These are phyloP conservation scores for Diaporthe aspalathi DNA, from an alignment of 2,329 filamentous ascomycete species.

Conservation along the genomic window DNA sequence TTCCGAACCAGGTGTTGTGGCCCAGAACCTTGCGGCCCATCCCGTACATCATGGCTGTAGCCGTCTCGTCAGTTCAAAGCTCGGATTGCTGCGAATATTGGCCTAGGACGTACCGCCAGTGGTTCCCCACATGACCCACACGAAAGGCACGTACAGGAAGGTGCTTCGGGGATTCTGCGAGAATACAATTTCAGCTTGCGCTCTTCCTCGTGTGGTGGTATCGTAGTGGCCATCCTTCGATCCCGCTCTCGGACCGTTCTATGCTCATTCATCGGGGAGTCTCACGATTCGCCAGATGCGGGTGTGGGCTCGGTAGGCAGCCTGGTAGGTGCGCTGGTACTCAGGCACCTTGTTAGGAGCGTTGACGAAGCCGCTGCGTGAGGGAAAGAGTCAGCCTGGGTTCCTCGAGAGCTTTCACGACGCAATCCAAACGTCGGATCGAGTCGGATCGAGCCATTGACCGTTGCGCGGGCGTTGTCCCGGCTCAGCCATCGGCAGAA, in stretches of 20 bases:
- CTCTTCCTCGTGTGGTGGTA: not conserved
- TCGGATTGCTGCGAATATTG: not conserved
- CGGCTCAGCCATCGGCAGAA: not conserved
- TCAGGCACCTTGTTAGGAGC: constrained; percentile 81
- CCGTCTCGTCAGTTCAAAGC: constrained; percentile 41
- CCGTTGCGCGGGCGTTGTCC: not conserved
- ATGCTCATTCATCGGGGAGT: constrained; percentile 42
- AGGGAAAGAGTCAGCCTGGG: constrained; percentile 45
- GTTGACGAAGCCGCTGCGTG: constrained; percentile 66
- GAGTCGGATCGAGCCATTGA: constrained; percentile 32
- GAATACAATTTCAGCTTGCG: constrained; percentile 44
- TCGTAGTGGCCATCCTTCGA: constrained; percentile 25
- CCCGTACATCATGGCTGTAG: constrained; percentile 72
- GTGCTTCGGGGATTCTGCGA: constrained; percentile 73
- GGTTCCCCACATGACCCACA: constrained; percentile 71
- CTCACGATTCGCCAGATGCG: constrained; percentile 84
- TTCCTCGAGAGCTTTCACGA: constrained; percentile 13
- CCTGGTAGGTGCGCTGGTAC: constrained; percentile 81
- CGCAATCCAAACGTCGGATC: constrained; percentile 15
- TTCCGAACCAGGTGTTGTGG: constrained; percentile 82
- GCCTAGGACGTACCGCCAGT: constrained; percentile 66
- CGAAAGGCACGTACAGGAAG: constrained; percentile 75
- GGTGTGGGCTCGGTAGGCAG: constrained; percentile 74
- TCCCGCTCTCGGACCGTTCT: not conserved
- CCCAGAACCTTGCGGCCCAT: constrained; percentile 78